Base-by-base conservation (phyloP, 345 rosid genomes). In the Aquilaria malaccensis region DNA sequence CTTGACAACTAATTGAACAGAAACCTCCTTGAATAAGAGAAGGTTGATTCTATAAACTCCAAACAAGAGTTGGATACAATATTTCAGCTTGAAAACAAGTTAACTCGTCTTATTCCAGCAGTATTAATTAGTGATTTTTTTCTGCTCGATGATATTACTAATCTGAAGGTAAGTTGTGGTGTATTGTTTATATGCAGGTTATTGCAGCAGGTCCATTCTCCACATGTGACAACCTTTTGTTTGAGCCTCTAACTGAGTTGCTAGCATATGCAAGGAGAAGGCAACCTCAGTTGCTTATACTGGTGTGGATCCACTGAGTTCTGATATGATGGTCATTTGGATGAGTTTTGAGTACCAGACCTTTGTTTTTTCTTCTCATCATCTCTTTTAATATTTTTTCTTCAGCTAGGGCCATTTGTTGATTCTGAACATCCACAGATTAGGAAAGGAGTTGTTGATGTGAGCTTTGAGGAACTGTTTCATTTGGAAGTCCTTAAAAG, bases 151-250 rank as follows among this genome's bases (percentile, higher is more conserved):
- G 45, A 65, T 64, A 56, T 60, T 30, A 59, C 49, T 67, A n/a
- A 29, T 50, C 52, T 12, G 30, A 33, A 33, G 60, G 37, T 55
- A 29, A 50, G 54, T 66, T 33, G 46, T 29, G 46, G 41, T 59
- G 22, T 59, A 33, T 31, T 51, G 52, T 65, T 66, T 52, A 22
- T 62, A 67, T 37, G 43, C 79, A 94, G 95, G 82, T 90, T 63
- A 79, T 88, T 81, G 96, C 95, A 53, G 79, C 97, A 13, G 99
- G 96, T 51, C 97, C 97, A 62, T 94, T 87, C 74, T 85, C 93
- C 30, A 88, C 97, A 30, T 65, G 77, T 52, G 99, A 85, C 76
- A 90, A 86, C 78, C 76, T 94, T 62, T 73, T 76, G 60, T 94
- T 90, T 71, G 99, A 90, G 79, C 97, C 97, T 71, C 80, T 88